phyloP scores from a whole-genome alignment of 306 rosid species.

The Prunus mira region DNA sequence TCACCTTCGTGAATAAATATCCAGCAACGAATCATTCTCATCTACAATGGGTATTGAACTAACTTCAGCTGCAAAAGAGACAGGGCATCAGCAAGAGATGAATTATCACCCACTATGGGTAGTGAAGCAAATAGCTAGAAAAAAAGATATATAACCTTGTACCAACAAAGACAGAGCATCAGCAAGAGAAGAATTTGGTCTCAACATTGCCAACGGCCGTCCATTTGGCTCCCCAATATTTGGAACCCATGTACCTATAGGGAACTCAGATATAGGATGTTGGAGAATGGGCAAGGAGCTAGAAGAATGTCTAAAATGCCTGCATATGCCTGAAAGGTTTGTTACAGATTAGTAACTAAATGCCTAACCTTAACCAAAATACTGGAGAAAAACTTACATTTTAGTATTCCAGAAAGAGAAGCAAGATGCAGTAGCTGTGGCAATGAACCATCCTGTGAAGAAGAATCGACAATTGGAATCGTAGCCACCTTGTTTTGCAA shows the following conservation, averaged over 20 bases:
- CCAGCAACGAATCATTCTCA: constrained; percentile 66
- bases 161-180: constrained; percentile 61
- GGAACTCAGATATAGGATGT: constrained; percentile 64
- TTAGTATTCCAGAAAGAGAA: constrained; percentile 67
- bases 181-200: constrained; percentile 67
- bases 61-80: constrained; percentile 58
- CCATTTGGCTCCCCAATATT: constrained; percentile 68
- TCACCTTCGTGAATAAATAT: constrained; percentile 78
- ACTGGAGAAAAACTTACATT: constrained; percentile 46
- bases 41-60: constrained; percentile 89
- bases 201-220: constrained; percentile 65
- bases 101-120: no score
- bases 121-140: not conserved
- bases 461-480: constrained; percentile 57
- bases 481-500: constrained; percentile 70
- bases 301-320: constrained; percentile 67
- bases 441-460: constrained; percentile 53
- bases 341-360: constrained; percentile 38
- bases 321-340: constrained; percentile 69
- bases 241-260: constrained; percentile 83
- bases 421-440: constrained; percentile 76
- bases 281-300: constrained; percentile 81
- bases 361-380: constrained; percentile 19
- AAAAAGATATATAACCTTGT: constrained; percentile 55
- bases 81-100: not conserved